These are phyloP conservation scores for Pelargonium myrrhifolium DNA, from an alignment of 441 rosid genomes.

Conservation along the genomic window DNA sequence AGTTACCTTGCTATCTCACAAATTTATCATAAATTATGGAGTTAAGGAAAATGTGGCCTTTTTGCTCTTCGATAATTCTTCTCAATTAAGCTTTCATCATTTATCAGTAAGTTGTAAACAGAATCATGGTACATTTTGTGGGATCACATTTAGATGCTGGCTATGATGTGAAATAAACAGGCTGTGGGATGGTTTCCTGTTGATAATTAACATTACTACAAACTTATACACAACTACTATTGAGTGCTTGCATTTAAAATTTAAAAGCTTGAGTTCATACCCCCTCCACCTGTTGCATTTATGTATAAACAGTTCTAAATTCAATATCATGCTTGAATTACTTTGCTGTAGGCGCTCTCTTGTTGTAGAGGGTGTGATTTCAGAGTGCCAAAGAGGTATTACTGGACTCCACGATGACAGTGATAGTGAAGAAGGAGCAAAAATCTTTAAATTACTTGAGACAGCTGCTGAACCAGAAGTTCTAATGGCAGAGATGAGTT, in stretches of 20 bases:
- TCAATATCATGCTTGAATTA: constrained; percentile 5
- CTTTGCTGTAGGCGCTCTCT: constrained; percentile 48
- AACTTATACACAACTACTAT: background rate
- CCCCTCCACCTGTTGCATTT: background rate
- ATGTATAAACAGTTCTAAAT: background rate
- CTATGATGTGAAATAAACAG: background rate
- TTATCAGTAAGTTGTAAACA: background rate
- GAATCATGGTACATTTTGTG: background rate
- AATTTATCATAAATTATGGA: background rate
- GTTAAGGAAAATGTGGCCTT: no score
- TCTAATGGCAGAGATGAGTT: constrained; percentile 91
- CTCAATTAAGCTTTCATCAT: background rate
- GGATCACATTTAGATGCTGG: background rate
- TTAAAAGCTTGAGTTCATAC: constrained; percentile 5
- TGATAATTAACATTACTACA: constrained; percentile 7
- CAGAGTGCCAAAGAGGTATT: constrained; percentile 50
- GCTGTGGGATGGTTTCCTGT: background rate
- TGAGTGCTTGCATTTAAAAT: background rate
- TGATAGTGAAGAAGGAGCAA: constrained; percentile 83
- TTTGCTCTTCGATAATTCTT: no score
- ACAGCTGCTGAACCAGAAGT: constrained; percentile 86
- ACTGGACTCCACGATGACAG: constrained; percentile 33
- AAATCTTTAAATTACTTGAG: constrained; percentile 63
- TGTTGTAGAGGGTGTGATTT: constrained; percentile 57
- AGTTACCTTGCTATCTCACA: background rate